phyloP scores from a whole-genome alignment of 192 early-diverging fungal genomes.

The Coemansia sp. region DNA sequence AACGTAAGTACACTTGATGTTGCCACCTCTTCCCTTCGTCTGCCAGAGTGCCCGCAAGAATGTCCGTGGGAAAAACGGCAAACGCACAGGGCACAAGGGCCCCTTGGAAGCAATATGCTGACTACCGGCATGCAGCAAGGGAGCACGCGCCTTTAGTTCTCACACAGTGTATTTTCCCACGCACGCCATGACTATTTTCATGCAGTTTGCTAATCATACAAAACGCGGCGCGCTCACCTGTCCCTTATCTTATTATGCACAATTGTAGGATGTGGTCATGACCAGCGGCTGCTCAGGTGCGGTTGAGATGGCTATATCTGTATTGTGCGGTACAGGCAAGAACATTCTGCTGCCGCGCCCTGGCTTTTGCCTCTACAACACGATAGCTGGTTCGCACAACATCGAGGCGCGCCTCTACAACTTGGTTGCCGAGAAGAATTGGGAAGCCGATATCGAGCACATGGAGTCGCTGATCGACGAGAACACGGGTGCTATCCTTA shows the following conservation, averaged over 20 bases:
- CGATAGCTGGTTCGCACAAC: conserved; percentile 70
- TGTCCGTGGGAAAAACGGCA: conserved; percentile 1
- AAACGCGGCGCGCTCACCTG: not conserved
- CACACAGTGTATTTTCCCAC: conserved; percentile 16
- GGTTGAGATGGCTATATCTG: conserved; percentile 69
- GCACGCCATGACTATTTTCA: conserved; percentile 8
- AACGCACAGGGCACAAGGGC: not conserved
- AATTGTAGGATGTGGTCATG: conserved; percentile 70
- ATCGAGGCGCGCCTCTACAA: conserved; percentile 80
- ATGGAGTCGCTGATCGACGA: conserved; percentile 78
- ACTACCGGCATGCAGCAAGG: not conserved
- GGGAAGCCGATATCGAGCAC: conserved; percentile 81
- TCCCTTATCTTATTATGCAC: not conserved
- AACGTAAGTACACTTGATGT: conserved; percentile 37
- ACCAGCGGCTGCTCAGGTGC: conserved; percentile 79
- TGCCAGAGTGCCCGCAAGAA: not conserved
- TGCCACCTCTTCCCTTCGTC: not conserved
- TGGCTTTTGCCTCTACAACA: conserved; percentile 85
- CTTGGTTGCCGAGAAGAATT: conserved; percentile 72
- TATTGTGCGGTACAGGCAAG: conserved; percentile 72
- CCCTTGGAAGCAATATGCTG: not conserved
- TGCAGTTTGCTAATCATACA: not conserved
- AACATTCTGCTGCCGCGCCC: conserved; percentile 85
- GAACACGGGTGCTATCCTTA: conserved; percentile 74
- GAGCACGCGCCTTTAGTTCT: not conserved